These are phyloP conservation scores for Termitomyces sp. DNA, from an alignment of 768 basidiomycete genomes.

Conservation along the genomic window DNA sequence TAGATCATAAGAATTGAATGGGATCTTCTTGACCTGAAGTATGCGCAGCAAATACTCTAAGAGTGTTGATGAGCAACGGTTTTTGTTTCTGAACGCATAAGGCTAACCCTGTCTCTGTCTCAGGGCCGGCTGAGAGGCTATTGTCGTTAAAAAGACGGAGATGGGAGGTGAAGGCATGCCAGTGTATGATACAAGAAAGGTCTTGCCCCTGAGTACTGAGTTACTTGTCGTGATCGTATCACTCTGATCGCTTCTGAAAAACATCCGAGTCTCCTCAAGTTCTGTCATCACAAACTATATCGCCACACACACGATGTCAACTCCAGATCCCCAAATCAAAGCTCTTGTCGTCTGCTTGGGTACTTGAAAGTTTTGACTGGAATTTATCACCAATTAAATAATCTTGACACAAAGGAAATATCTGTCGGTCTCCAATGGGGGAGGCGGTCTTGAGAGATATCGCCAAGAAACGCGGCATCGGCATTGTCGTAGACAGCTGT, in stretches of 20 bases:
- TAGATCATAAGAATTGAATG: constrained; percentile 77
- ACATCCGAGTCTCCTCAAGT: background rate
- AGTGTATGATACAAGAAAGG: background rate
- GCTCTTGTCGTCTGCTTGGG: constrained; percentile 67
- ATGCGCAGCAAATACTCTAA: constrained; percentile 78
- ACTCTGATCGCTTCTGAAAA: background rate
- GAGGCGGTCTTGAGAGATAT: constrained; percentile 78
- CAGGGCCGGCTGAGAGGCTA: constrained; percentile 73
- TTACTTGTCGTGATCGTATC: background rate
- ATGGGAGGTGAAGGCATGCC: constrained; percentile 79
- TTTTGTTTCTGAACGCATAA: background rate
- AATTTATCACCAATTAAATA: background rate
- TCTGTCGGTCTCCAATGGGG: constrained; percentile 90
- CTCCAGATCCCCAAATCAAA: constrained; percentile 26
- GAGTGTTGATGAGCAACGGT: background rate
- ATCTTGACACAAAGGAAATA: constrained; percentile 48
- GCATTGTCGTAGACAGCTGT: constrained; percentile 74
- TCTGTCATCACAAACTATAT: background rate
- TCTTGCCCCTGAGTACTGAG: background rate
- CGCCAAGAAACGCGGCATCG: constrained; percentile 59
- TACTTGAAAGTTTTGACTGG: constrained; percentile 7
- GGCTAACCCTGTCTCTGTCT: constrained; percentile 67
- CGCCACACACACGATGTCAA: constrained; percentile 1
- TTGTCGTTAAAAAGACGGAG: constrained; percentile 82
- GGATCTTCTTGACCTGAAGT: constrained; percentile 81